Conservation (phyloP, 2,329 filamentous ascomycete species). For the Fusarium domesticum region DNA sequence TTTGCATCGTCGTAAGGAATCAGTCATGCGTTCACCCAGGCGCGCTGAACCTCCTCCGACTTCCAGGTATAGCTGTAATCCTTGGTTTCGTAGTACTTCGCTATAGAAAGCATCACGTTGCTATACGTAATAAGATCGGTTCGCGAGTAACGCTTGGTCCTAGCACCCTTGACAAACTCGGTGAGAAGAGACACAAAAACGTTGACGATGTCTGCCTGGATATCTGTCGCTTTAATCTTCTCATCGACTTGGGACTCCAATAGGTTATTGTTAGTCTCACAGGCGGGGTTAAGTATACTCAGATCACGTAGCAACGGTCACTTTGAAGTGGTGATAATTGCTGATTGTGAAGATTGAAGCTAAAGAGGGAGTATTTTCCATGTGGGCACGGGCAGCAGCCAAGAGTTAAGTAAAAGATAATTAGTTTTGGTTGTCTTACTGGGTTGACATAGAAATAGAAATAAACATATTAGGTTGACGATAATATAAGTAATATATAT, state of each 20-base stretch:
- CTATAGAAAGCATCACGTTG: constrained; percentile 16
- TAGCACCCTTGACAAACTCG: constrained; percentile 19
- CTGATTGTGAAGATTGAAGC: no score
- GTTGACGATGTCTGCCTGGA: constrained; percentile 9
- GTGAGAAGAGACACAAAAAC: constrained; percentile 15
- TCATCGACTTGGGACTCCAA: constrained; percentile 17
- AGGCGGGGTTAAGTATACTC: no score
- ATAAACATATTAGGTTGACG: no score
- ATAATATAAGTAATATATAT: no score
- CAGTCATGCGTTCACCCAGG: constrained; percentile 15
- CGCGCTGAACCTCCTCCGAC: neutral
- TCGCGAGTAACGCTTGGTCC: constrained; percentile 12
- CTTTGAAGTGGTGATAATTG: no score
- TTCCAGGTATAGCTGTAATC: constrained; percentile 17
- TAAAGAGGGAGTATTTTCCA: no score
- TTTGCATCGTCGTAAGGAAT: constrained; percentile 14
- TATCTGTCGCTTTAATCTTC: constrained; percentile 14
- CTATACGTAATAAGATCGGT: constrained; percentile 17
- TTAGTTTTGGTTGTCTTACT: no score
- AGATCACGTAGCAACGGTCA: no score
- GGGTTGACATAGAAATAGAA: no score
- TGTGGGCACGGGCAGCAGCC: no score
- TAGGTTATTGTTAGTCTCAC: no score
- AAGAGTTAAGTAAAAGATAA: no score
- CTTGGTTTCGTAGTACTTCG: constrained; percentile 20